Conservation (phyloP, 2,329 filamentous ascomycete species). For the Ophiocordyceps camponoti-floridani region DNA sequence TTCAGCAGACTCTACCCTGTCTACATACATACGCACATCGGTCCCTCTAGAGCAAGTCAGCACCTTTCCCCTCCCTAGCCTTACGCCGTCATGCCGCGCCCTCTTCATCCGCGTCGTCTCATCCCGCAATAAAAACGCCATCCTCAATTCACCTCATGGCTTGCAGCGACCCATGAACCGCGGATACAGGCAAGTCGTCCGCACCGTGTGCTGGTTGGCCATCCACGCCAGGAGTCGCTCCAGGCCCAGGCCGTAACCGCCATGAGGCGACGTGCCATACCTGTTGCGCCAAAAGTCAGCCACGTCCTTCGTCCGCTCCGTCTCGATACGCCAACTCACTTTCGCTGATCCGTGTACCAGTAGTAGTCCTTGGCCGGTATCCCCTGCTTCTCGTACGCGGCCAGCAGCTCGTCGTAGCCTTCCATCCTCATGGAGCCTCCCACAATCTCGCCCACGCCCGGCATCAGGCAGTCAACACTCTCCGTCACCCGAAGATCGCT, state of each 20-base stretch:
- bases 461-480: conserved; percentile 74
- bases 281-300: conserved; percentile 3
- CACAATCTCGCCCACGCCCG: conserved; percentile 91
- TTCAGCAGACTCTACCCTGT: background rate
- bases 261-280: conserved; percentile 81
- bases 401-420: conserved; percentile 75
- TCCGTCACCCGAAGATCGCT: conserved; percentile 74
- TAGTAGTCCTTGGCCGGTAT: conserved; percentile 80
- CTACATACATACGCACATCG: background rate
- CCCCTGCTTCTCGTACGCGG: conserved; percentile 70
- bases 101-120: background rate
- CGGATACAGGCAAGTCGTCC: conserved; percentile 55
- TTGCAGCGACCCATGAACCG: conserved; percentile 68
- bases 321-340: conserved; percentile 21
- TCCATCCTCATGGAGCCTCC: conserved; percentile 95
- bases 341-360: conserved; percentile 97
- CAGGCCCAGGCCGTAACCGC: conserved; percentile 72
- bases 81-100: background rate
- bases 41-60: background rate
- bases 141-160: conserved; percentile 26
- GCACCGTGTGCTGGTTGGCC: conserved; percentile 42
- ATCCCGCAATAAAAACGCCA: background rate
- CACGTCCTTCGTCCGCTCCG: background rate
- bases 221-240: conserved; percentile 39
- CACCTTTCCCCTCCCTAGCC: background rate